Evolutionary conservation across 176 grass and related monocot genomes (phyloP).

Genomic region (Oryza nivara): DNA sequence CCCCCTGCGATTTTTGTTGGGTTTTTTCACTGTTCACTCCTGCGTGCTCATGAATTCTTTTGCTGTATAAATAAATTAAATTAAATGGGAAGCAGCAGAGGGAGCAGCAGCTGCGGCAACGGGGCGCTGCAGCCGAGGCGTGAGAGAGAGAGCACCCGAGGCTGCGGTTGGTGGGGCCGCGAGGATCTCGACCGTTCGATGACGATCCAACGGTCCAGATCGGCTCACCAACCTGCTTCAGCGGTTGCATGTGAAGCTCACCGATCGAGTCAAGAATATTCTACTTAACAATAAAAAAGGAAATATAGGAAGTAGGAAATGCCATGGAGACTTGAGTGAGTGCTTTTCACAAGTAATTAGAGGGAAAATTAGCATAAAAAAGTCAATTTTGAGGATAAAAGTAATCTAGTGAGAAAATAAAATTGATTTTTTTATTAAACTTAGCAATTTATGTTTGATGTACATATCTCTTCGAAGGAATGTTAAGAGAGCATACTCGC

Average conservation of each 20-base stretch:
- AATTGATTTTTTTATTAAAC: too few relatives aligned
- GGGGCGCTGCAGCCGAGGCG: conserved; percentile 26
- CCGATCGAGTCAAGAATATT: too few relatives aligned
- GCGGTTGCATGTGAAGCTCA: not conserved
- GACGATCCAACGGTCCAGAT: not conserved
- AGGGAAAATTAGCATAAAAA: too few relatives aligned
- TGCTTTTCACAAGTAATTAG: too few relatives aligned
- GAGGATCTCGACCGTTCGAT: not conserved
- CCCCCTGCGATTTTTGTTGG: not conserved
- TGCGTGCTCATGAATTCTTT: conserved; percentile 32
- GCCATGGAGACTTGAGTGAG: too few relatives aligned
- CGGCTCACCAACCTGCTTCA: not conserved
- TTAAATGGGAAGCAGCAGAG: conserved; percentile 31
- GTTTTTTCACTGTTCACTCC: not conserved
- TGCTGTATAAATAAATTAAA: not conserved
- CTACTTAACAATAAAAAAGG: too few relatives aligned
- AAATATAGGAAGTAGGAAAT: too few relatives aligned
- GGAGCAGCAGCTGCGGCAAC: conserved; percentile 12
- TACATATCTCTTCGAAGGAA: too few relatives aligned
- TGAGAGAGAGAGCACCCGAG: conserved; percentile 22
- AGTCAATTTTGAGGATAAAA: too few relatives aligned
- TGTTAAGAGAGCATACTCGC: too few relatives aligned
- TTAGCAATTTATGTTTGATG: too few relatives aligned
- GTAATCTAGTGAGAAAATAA: too few relatives aligned
- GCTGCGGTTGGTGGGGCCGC: not conserved